Evolutionary conservation across 208 protist species (phyloP), one percentile per base, ranked within the genome.

Genomic region (Trypanosoma caninum): DNA sequence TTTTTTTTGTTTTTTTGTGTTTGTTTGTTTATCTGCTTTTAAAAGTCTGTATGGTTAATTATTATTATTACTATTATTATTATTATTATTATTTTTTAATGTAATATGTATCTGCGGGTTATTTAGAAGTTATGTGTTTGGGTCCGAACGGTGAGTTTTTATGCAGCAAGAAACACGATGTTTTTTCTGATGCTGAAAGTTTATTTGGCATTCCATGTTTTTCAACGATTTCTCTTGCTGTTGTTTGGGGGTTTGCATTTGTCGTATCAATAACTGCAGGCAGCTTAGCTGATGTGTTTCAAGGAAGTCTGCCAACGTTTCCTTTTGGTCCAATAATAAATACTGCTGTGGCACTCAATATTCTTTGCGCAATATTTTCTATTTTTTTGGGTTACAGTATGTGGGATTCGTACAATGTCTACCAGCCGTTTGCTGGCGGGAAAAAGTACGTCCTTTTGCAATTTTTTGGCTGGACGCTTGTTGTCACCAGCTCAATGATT

Each of bases 341-440:
- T 18, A 51, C 87, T 14, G 79, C 71, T 16, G 53, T 69, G 0
- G 75, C 80, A 13, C 54, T 87, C 37, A 78, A 72, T 28, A 13
- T 76, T 16, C 38, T 87, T 2, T 79, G 72, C 44, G 59, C 65
- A 31, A 41, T 89, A 11, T 52, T 87, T 14, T 69, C 79, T 3
- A 87, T 84, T 65, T 23, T 85, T 8, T 53, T 86, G 13, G 85
- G 85, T 6, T 83, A 74, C 50, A 82, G 78, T 33, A n/a, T 72
- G 3, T 65, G 35, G 20, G 52, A 48, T 45, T 42, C 46, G 16
- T 95, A 87, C 58, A 69, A 55, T 35, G 48, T 92, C n/a, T 95
- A 91, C 52, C 84, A 92, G 46, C 88, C 88, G 4, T 95, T 95
- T 51, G 58, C 54, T 30, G 88, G 88, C 2, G 88, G 88, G 13